Conservation (phyloP, 179 eudicot species). For the Vitellaria paradoxa region DNA sequence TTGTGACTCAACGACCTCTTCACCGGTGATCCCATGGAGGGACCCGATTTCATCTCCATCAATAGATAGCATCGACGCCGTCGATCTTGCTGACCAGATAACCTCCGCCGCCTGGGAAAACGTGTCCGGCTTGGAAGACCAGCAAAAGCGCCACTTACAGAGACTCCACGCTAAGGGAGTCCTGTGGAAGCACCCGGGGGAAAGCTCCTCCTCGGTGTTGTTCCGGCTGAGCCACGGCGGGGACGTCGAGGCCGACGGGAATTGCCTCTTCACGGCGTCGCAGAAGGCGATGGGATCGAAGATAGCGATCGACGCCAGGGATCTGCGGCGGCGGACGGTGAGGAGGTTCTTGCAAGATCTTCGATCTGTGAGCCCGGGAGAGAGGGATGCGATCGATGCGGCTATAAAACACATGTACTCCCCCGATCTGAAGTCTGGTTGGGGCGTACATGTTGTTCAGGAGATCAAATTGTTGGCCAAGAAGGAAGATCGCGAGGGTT, state of each 20-base stretch:
- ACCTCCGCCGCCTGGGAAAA: conserved; percentile 48
- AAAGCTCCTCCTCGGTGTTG: conserved; percentile 29
- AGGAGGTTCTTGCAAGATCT: conserved; percentile 61
- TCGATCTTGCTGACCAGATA: conserved; percentile 17
- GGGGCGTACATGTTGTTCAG: conserved; percentile 91
- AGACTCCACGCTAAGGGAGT: conserved; percentile 64
- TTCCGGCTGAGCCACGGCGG: conserved; percentile 81
- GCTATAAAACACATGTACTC: conserved; percentile 67
- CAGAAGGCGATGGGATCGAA: conserved; percentile 37
- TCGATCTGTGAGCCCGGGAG: conserved; percentile 37
- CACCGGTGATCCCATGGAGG: conserved; percentile 50
- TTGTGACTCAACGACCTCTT: conserved; percentile 51
- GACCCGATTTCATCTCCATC: conserved; percentile 41
- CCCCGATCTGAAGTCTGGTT: conserved; percentile 71
- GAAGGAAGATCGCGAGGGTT: conserved; percentile 52
- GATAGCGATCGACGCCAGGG: conserved; percentile 29
- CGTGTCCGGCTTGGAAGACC: conserved; percentile 66
- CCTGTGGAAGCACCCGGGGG: conserved; percentile 66
- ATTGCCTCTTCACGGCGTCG: conserved; percentile 77
- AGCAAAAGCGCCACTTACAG: conserved; percentile 40
- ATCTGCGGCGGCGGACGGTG: conserved; percentile 61
- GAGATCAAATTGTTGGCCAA: conserved; percentile 66
- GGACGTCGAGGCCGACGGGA: conserved; percentile 89
- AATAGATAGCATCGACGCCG: background rate
- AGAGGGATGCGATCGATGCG: conserved; percentile 37